Conservation (phyloP, 2,329 filamentous ascomycete genomes). For the Pestalotiopsis sp. region DNA sequence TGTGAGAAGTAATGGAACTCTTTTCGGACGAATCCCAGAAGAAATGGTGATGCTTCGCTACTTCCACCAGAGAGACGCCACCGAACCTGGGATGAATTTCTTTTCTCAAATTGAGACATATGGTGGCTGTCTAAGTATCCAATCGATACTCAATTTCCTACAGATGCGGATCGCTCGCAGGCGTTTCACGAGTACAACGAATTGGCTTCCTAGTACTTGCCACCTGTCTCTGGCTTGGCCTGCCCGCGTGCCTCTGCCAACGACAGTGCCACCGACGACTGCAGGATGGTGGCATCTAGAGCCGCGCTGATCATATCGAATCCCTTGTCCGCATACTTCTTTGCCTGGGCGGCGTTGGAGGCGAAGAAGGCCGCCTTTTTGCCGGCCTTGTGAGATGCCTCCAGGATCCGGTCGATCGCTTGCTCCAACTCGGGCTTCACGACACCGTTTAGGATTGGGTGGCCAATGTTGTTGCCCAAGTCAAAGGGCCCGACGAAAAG, state of each 20-base stretch:
- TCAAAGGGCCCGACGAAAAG: constrained; percentile 72
- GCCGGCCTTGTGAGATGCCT: constrained; percentile 60
- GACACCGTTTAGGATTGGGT: constrained; percentile 62
- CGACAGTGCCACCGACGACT: constrained; percentile 46
- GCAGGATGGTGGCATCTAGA: constrained; percentile 57
- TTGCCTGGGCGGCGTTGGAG: constrained; percentile 57
- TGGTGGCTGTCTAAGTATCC: no score
- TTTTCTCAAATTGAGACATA: no score
- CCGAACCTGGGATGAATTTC: no score
- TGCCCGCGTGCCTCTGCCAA: constrained; percentile 49
- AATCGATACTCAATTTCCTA: no score
- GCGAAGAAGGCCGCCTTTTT: constrained; percentile 69
- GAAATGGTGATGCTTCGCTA: no score
- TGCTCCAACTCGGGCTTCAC: constrained; percentile 60
- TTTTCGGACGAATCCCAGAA: no score
- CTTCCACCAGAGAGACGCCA: no score
- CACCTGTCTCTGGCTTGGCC: constrained; percentile 36
- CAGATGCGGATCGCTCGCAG: not conserved
- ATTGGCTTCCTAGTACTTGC: constrained; percentile 40
- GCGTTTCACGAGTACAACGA: not conserved
- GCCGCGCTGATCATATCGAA: constrained; percentile 65
- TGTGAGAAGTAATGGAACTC: no score
- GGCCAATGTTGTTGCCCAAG: constrained; percentile 64
- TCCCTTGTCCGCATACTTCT: constrained; percentile 54
- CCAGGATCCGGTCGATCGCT: constrained; percentile 61